Conservation (phyloP, 2,329 filamentous ascomycete species). For the Aspergillus thermomutatus region DNA sequence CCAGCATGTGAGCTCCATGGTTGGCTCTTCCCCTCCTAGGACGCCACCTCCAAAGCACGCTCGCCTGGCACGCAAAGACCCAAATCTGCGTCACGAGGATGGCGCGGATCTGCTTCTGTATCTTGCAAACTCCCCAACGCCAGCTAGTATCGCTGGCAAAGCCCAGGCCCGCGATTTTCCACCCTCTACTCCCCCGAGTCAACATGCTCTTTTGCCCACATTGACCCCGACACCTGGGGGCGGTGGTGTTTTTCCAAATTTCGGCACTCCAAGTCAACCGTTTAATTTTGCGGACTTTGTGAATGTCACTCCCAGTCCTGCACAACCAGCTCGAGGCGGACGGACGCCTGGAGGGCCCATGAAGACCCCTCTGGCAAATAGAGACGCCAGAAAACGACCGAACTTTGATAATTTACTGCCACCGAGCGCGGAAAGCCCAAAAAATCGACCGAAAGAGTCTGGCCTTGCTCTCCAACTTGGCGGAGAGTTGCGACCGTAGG, state of each 20-base stretch:
- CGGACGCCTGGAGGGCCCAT: slow-evolving; percentile 52
- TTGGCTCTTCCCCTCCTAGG: slow-evolving; percentile 76
- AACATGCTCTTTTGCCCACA: slow-evolving; percentile 50
- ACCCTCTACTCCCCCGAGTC: slow-evolving; percentile 73
- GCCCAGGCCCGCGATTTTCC: slow-evolving; percentile 51
- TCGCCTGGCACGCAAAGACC: slow-evolving; percentile 50
- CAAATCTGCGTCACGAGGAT: slow-evolving; percentile 64
- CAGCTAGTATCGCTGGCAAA: slow-evolving; percentile 59
- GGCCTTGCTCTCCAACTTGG: slow-evolving; percentile 65
- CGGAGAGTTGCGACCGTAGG: slow-evolving; percentile 57
- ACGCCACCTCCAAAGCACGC: slow-evolving; percentile 67
- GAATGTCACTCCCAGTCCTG: slow-evolving; percentile 94
- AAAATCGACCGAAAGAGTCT: slow-evolving; percentile 40
- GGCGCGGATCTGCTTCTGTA: slow-evolving; percentile 79
- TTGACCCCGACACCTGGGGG: slow-evolving; percentile 58
- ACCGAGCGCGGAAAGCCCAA: slow-evolving; percentile 48
- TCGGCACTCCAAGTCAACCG: slow-evolving; percentile 74
- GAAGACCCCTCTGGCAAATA: slow-evolving; percentile 69
- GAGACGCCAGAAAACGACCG: slow-evolving; percentile 68
- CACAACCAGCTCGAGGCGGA: slow-evolving; percentile 73
- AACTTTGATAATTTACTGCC: slow-evolving; percentile 77
- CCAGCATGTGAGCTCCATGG: slow-evolving; percentile 46
- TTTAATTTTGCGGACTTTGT: slow-evolving; percentile 98
- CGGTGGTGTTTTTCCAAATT: slow-evolving; percentile 70
- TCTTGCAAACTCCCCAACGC: slow-evolving; percentile 86